These are phyloP conservation scores for Phlegmacium glaucopus DNA, from an alignment of 768 basidiomycete genomes.

Conservation along the genomic window DNA sequence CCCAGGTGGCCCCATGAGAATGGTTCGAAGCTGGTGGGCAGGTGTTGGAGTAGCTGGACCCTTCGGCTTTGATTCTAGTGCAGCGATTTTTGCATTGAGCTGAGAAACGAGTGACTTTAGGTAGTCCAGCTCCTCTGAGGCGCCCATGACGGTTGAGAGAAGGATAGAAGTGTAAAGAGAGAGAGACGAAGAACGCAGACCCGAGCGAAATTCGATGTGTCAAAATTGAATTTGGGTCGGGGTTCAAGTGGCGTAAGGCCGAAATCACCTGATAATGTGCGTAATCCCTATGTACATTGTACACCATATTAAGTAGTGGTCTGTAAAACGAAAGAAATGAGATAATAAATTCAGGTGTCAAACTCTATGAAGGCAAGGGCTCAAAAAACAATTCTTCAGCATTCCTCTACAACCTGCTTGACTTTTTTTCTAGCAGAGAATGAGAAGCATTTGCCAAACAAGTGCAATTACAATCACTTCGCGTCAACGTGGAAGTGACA, in stretches of 20 bases:
- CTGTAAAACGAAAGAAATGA: too few relatives aligned
- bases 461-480: constrained; percentile 22
- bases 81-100: constrained; percentile 84
- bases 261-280: constrained; percentile 1
- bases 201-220: constrained; percentile 9
- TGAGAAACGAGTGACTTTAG: constrained; percentile 90
- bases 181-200: constrained; percentile 6
- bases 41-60: constrained; percentile 48
- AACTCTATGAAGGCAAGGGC: too few relatives aligned
- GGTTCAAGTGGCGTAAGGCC: constrained; percentile 20
- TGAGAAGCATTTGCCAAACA: constrained; percentile 22
- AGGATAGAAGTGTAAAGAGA: constrained; percentile 10
- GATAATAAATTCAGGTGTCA: too few relatives aligned
- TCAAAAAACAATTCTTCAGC: too few relatives aligned
- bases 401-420: too few relatives aligned
- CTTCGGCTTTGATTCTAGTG: constrained; percentile 72
- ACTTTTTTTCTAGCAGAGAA: too few relatives aligned
- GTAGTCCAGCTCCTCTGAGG: constrained; percentile 83
- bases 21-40: constrained; percentile 79
- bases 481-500: constrained; percentile 27
- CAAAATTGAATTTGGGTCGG: constrained; percentile 23
- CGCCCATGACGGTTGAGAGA: constrained; percentile 45
- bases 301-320: too few relatives aligned
- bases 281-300: too few relatives aligned
- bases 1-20: constrained; percentile 95